phyloP scores from a whole-genome alignment of 2,329 filamentous ascomycete genomes.

The Juglanconis juglandina region DNA sequence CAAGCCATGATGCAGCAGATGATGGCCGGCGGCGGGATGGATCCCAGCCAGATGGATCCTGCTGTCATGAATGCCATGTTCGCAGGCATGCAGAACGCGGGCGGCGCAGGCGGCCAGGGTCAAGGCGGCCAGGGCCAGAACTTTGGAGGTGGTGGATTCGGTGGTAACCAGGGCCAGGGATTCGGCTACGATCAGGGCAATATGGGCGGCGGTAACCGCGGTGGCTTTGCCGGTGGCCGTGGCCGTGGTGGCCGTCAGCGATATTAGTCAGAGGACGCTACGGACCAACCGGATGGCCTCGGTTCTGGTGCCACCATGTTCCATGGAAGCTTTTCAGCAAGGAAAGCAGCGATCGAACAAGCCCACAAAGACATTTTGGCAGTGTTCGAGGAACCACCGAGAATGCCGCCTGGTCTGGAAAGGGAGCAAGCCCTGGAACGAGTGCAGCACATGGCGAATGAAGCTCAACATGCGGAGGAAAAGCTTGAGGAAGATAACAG shows the following conservation, averaged over 20 bases:
- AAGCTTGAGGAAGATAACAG: too few species aligned
- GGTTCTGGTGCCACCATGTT: too few species aligned
- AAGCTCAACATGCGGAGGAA: too few species aligned
- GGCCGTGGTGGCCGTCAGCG: conserved; percentile 29
- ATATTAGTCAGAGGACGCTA: conserved; percentile 1
- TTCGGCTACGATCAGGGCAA: conserved; percentile 46
- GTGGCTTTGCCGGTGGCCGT: conserved; percentile 27
- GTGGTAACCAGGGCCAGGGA: conserved; percentile 49
- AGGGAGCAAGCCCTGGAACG: too few species aligned
- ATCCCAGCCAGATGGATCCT: conserved; percentile 64
- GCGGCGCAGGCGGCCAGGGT: conserved; percentile 36
- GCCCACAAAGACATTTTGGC: too few species aligned
- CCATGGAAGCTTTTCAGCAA: not conserved
- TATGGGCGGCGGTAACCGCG: conserved; percentile 37
- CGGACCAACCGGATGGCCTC: not conserved
- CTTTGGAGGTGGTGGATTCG: conserved; percentile 49
- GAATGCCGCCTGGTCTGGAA: too few species aligned
- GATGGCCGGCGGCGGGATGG: conserved; percentile 59
- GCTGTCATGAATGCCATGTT: conserved; percentile 58
- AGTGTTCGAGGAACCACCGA: too few species aligned
- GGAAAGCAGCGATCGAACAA: too few species aligned
- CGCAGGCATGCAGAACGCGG: conserved; percentile 50
- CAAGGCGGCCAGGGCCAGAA: conserved; percentile 50
- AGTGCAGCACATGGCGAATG: too few species aligned
- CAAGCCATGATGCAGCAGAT: conserved; percentile 69